Percentiles rank a stretch among this genome's conserved stretches.
phyloP scores from a whole-genome alignment of 805 yeast species.

The Wickerhamomyces chaumierensis region DNA sequence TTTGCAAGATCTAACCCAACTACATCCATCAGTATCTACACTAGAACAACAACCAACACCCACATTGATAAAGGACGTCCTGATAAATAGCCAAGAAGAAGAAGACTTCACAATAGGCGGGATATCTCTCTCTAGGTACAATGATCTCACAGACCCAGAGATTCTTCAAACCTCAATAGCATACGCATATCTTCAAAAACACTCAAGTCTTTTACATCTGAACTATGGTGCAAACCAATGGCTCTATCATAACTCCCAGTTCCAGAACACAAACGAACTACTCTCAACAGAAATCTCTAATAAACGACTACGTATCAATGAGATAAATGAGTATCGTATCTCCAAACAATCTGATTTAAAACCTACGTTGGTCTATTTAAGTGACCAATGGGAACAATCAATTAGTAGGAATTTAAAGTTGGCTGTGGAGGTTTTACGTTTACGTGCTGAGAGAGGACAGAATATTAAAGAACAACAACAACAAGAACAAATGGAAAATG shows the following conservation, averaged over 20 bases:
- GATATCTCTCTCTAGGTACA: slow-evolving; percentile 24
- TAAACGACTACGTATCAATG: slow-evolving; percentile 33
- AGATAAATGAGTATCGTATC: slow-evolving; percentile 30
- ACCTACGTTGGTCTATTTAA: slow-evolving; percentile 33
- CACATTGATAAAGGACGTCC: slow-evolving; percentile 1
- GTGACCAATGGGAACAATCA: slow-evolving; percentile 40
- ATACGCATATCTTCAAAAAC: slow-evolving; percentile 20
- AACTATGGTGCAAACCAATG: slow-evolving; percentile 26
- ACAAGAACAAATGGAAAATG: no score
- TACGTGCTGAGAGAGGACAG: background rate
- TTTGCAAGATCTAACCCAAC: background rate
- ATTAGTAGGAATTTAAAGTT: slow-evolving; percentile 20
- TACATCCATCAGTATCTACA: slow-evolving; percentile 12
- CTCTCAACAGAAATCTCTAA: slow-evolving; percentile 20
- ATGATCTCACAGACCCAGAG: slow-evolving; percentile 17
- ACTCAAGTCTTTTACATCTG: slow-evolving; percentile 28
- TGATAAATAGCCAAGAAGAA: slow-evolving; percentile 6
- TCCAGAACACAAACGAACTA: slow-evolving; percentile 19
- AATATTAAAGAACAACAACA: no score
- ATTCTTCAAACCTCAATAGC: slow-evolving; percentile 15
- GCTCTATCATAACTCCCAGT: slow-evolving; percentile 24
- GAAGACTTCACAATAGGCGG: slow-evolving; percentile 20
- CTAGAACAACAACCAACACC: slow-evolving; percentile 14
- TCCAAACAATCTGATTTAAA: slow-evolving; percentile 30
- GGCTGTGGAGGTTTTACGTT: slow-evolving; percentile 24